Evolutionary conservation across 768 basidiomycete genomes (phyloP).

Genomic region (Porphyrellus cyaneotinctus): DNA sequence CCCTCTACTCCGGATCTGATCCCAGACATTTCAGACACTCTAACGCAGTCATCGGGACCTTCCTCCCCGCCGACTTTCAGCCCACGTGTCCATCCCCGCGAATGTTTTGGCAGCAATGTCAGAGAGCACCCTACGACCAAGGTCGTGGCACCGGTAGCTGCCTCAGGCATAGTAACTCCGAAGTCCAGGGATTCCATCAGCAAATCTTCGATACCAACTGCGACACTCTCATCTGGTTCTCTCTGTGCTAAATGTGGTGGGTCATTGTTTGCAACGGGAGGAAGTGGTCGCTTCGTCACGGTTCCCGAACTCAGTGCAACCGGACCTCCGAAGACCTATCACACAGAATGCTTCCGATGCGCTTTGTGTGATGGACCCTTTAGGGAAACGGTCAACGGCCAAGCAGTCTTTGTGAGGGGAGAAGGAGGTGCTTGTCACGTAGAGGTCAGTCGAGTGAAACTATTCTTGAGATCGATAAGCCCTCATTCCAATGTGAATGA

Average conservation of each 20-base stretch:
- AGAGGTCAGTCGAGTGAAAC: conserved; percentile 35
- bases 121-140: conserved; percentile 6
- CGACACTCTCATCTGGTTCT: conserved; percentile 37
- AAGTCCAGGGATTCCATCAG: conserved; percentile 24
- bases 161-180: conserved; percentile 27
- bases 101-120: conserved; percentile 7
- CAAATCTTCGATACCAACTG: conserved; percentile 27
- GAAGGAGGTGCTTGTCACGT: conserved; percentile 66
- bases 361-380: conserved; percentile 60
- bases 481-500: conserved; percentile 5
- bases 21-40: conserved; percentile 56
- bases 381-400: conserved; percentile 55
- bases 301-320: conserved; percentile 49
- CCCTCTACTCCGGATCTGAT: conserved; percentile 60
- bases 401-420: conserved; percentile 67
- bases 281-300: conserved; percentile 66
- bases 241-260: conserved; percentile 59
- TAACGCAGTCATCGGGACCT: conserved; percentile 50
- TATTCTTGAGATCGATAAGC: neutral
- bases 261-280: conserved; percentile 52
- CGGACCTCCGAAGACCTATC: conserved; percentile 57
- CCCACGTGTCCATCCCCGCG: conserved; percentile 25
- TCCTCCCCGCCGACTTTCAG: conserved; percentile 47
- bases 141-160: conserved; percentile 7
- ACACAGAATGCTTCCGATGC: conserved; percentile 75